A percentile compares a stretch with the other conserved stretches of the same genome.
These are phyloP conservation scores for Sporothrix variecibatus DNA, from an alignment of 2,329 filamentous ascomycete genomes.

Conservation along the genomic window DNA sequence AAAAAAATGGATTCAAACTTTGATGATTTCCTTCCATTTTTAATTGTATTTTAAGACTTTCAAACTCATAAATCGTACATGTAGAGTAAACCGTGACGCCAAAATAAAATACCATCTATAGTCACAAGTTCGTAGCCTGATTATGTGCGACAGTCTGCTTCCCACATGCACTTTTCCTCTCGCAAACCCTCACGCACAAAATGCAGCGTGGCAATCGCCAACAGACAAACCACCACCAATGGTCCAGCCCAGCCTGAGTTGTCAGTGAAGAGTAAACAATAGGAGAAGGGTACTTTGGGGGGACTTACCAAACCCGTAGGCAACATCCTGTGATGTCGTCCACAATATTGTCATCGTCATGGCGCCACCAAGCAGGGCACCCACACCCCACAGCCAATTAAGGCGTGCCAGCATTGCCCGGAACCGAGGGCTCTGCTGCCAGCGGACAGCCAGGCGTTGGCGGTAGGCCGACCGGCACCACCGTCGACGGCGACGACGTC, in stretches of 20 bases:
- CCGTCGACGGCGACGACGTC: slow-evolving; percentile 1
- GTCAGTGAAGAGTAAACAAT: not conserved
- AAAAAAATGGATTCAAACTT: no score
- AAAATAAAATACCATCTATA: not conserved
- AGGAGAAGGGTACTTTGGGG: not conserved
- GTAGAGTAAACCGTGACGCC: not conserved
- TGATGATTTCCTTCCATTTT: not conserved
- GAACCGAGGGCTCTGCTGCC: not conserved
- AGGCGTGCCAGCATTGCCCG: not conserved
- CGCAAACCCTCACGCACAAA: not conserved
- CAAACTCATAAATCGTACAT: not conserved
- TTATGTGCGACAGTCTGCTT: not conserved
- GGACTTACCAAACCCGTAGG: slow-evolving; percentile 5
- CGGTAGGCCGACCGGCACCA: not conserved
- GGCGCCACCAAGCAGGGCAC: not conserved
- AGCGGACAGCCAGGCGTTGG: not conserved
- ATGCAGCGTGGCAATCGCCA: not conserved
- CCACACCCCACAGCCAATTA: not conserved
- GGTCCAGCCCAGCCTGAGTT: slow-evolving; percentile 10
- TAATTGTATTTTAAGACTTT: not conserved
- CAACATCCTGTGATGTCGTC: not conserved
- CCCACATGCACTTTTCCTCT: not conserved
- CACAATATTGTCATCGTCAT: not conserved
- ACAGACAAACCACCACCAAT: not conserved
- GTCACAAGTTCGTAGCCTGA: not conserved